phyloP scores from a whole-genome alignment of 768 basidiomycete genomes.

The Clathrus columnatus region DNA sequence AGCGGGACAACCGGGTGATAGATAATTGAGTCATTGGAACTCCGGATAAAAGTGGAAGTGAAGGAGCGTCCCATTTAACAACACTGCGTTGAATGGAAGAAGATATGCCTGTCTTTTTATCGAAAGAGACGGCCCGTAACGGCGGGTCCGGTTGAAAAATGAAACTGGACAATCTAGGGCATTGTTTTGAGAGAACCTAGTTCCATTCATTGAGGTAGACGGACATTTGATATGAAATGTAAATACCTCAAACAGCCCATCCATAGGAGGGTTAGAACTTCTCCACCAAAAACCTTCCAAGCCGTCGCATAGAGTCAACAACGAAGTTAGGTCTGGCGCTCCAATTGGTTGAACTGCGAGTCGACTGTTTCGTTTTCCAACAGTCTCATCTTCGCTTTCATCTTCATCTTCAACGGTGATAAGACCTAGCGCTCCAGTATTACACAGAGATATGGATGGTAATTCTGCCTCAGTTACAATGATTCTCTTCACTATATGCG shows the following conservation, averaged over 20 bases:
- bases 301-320: slow-evolving; percentile 14
- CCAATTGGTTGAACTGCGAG: slow-evolving; percentile 13
- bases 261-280: slow-evolving; percentile 26
- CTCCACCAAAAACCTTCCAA: slow-evolving; percentile 27
- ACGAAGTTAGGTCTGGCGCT: slow-evolving; percentile 5
- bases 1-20: slow-evolving; percentile 28
- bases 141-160: slow-evolving; percentile 16
- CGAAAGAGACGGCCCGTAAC: not conserved
- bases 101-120: not conserved
- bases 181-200: slow-evolving; percentile 20
- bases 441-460: not conserved
- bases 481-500: slow-evolving; percentile 23
- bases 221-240: not conserved
- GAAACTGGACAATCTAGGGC: slow-evolving; percentile 19
- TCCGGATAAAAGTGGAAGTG: slow-evolving; percentile 24
- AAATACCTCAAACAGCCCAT: slow-evolving; percentile 31
- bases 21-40: slow-evolving; percentile 23
- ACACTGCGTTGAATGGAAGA: slow-evolving; percentile 9
- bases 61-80: slow-evolving; percentile 29
- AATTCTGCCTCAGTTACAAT: slow-evolving; percentile 13
- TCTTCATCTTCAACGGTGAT: slow-evolving; percentile 11
- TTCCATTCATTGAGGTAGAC: not conserved
- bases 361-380: not conserved
- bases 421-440: slow-evolving; percentile 8
- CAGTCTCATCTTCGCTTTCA: slow-evolving; percentile 2